phyloP scores from a whole-genome alignment of 2,329 filamentous ascomycete species.

The Colletotrichum cuscutae region DNA sequence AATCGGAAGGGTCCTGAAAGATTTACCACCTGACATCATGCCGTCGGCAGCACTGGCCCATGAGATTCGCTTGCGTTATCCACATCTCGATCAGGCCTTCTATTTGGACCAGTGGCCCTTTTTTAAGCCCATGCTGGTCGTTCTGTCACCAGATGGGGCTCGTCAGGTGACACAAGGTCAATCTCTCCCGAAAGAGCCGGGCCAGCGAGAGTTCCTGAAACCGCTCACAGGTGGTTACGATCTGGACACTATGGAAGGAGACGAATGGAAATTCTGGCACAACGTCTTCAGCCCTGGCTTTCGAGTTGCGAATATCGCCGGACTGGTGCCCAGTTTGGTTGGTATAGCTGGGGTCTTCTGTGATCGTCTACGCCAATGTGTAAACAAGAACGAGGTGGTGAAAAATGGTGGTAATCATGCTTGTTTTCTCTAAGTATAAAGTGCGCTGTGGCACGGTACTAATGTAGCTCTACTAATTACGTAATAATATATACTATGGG shows the following conservation, averaged over 20 bases:
- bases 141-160: constrained; percentile 8
- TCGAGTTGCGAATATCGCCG: neutral
- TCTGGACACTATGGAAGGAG: constrained; percentile 24
- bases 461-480: too few relatives aligned
- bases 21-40: constrained; percentile 13
- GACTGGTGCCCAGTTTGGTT: constrained; percentile 12
- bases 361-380: constrained; percentile 3
- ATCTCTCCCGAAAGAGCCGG: constrained; percentile 3
- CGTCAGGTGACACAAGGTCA: neutral
- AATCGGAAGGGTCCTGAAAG: constrained; percentile 8
- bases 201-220: constrained; percentile 8
- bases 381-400: neutral
- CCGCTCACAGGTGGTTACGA: constrained; percentile 14
- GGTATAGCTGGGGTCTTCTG: constrained; percentile 2
- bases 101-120: constrained; percentile 24
- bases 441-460: too few relatives aligned
- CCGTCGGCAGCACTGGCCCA: neutral
- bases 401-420: too few relatives aligned
- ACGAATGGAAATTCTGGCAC: constrained; percentile 16
- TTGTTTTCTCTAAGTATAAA: too few relatives aligned
- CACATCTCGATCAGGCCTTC: constrained; percentile 14
- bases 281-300: constrained; percentile 21
- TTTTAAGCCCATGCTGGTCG: constrained; percentile 13
- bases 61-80: neutral
- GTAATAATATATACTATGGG: too few relatives aligned